Conservation (phyloP, 805 yeast genomes). For the Metschnikowia chrysomelidarum region DNA sequence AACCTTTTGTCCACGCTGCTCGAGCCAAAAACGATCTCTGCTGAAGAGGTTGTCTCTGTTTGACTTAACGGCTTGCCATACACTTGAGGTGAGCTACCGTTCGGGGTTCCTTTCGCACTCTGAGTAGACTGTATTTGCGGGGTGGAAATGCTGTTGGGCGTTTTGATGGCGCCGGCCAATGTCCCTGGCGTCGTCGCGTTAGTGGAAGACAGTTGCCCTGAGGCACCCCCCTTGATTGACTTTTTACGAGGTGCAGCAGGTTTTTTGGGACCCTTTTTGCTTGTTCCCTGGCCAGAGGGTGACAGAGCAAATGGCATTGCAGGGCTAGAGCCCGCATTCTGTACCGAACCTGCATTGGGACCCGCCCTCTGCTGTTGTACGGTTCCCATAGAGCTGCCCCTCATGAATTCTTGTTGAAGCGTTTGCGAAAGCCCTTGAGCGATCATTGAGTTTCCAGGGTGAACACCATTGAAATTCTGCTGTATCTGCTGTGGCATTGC, state of each 20-base stretch:
- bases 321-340: constrained; percentile 15
- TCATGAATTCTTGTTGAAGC: constrained; percentile 14
- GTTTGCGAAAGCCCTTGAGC: constrained; percentile 9
- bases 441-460: constrained; percentile 4
- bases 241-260: constrained; percentile 9
- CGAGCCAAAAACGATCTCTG: constrained; percentile 24
- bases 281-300: constrained; percentile 12
- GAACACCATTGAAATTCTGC: constrained; percentile 9
- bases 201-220: constrained; percentile 36
- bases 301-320: constrained; percentile 11
- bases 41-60: constrained; percentile 10
- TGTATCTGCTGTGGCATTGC: constrained; percentile 12
- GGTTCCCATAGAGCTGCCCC: constrained; percentile 6
- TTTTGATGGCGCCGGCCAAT: constrained; percentile 38
- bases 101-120: constrained; percentile 43
- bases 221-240: constrained; percentile 22
- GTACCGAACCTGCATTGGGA: constrained; percentile 6
- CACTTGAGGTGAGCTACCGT: constrained; percentile 32
- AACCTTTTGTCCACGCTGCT: constrained; percentile 40
- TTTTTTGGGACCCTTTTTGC: constrained; percentile 19
- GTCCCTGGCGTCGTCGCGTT: constrained; percentile 39
- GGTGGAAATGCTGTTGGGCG: constrained; percentile 44
- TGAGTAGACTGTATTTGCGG: constrained; percentile 38
- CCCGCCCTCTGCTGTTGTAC: constrained; percentile 11
- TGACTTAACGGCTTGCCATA: constrained; percentile 3